These are phyloP conservation scores for Euphorbia schlechtendalii DNA, from an alignment of 441 rosid genomes.

Conservation along the genomic window DNA sequence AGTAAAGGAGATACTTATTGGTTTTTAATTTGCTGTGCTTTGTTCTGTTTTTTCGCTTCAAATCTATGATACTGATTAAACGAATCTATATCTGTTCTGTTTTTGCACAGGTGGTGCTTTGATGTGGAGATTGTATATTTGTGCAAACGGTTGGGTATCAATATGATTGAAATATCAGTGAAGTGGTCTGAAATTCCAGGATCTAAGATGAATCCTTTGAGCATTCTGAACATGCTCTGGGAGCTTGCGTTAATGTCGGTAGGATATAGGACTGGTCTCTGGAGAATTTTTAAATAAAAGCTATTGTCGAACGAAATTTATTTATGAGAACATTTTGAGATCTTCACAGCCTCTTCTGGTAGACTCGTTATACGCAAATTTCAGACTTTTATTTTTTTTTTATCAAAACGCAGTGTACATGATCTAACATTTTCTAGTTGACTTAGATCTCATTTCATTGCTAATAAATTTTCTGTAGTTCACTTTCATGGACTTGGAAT, in stretches of 20 bases:
- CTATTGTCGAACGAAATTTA: background rate
- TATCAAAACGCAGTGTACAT: conserved; percentile 1
- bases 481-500: background rate
- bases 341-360: no score
- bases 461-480: background rate
- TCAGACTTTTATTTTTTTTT: background rate
- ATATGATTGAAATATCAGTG: no score
- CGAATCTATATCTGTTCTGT: conserved; percentile 9
- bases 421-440: background rate
- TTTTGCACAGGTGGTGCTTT: conserved; percentile 88
- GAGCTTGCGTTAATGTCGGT: conserved; percentile 80
- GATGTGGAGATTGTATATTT: conserved; percentile 85
- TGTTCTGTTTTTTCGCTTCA: no score
- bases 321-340: conserved; percentile 1
- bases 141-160: conserved; percentile 72
- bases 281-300: conserved; percentile 49
- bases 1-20: no score
- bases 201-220: conserved; percentile 74
- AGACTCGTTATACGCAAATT: no score
- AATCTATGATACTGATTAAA: no score
- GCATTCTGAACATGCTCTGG: conserved; percentile 94
- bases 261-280: conserved; percentile 74
- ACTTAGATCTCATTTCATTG: background rate
- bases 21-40: no score
- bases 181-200: conserved; percentile 95